Conservation (phyloP, 2,329 filamentous ascomycete species). For the Cercospora citrullina region DNA sequence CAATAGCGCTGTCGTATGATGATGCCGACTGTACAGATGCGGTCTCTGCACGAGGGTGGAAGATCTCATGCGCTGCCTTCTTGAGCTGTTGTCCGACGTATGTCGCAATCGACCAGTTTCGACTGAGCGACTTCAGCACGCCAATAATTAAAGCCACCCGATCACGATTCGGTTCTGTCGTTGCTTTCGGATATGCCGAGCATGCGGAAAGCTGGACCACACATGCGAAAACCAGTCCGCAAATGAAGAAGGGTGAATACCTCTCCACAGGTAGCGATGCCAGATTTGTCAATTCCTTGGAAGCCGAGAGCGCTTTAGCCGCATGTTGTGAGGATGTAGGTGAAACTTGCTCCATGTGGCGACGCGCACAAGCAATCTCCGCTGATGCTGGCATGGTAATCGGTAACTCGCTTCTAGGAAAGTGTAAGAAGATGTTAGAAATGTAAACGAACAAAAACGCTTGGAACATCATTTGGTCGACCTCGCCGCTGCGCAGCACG, state of each 20-base stretch:
- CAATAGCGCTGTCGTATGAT: conserved; percentile 21
- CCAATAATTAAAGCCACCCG: conserved; percentile 72
- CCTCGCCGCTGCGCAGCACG: conserved; percentile 65
- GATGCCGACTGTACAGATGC: conserved; percentile 15
- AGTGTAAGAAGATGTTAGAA: conserved; percentile 72
- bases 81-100: conserved; percentile 72
- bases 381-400: conserved; percentile 57
- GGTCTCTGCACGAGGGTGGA: conserved; percentile 21
- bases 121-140: conserved; percentile 66
- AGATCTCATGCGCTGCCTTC: conserved; percentile 69
- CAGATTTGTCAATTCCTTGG: conserved; percentile 73
- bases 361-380: conserved; percentile 43
- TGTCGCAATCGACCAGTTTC: conserved; percentile 71
- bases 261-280: conserved; percentile 71
- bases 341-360: conserved; percentile 53
- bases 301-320: conserved; percentile 75
- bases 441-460: conserved; percentile 73
- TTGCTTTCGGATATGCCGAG: conserved; percentile 58
- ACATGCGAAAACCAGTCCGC: conserved; percentile 73
- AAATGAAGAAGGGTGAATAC: conserved; percentile 83
- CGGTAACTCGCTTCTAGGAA: conserved; percentile 74
- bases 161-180: conserved; percentile 69
- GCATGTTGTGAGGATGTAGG: conserved; percentile 59
- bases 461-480: conserved; percentile 91
- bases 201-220: conserved; percentile 82